A percentile compares a stretch with the other conserved stretches of the same genome.
These are phyloP conservation scores for Russula earlei DNA, from an alignment of 768 basidiomycete species.

Conservation along the genomic window DNA sequence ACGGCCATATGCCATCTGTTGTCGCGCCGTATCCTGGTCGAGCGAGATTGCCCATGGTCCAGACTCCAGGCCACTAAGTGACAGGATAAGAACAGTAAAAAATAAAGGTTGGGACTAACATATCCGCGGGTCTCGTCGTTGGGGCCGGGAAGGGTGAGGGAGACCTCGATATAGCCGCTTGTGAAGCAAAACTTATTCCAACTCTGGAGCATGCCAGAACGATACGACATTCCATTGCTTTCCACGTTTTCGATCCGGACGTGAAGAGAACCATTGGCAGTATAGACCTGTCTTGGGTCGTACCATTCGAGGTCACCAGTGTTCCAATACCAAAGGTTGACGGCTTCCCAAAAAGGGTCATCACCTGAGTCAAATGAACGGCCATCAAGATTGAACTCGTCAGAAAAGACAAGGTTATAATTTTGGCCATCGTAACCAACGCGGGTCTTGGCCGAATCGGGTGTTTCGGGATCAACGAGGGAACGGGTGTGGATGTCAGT, in stretches of 20 bases:
- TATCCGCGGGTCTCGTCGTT: conserved; percentile 41
- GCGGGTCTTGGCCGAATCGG: conserved; percentile 43
- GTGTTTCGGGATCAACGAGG: conserved; percentile 67
- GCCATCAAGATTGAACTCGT: conserved; percentile 52
- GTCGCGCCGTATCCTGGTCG: conserved; percentile 73
- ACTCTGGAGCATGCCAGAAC: conserved; percentile 73
- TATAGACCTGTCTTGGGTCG: conserved; percentile 56
- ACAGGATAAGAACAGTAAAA: not conserved
- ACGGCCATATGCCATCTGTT: conserved; percentile 79
- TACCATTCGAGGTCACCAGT: conserved; percentile 74
- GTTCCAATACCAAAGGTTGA: conserved; percentile 61
- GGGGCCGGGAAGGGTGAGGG: conserved; percentile 49
- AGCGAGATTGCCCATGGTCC: conserved; percentile 86
- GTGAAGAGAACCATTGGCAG: conserved; percentile 53
- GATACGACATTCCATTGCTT: conserved; percentile 54
- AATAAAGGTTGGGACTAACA: conserved; percentile 26
- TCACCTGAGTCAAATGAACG: conserved; percentile 49
- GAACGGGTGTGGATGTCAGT: conserved; percentile 37
- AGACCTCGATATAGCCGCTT: conserved; percentile 64
- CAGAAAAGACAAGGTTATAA: conserved; percentile 60
- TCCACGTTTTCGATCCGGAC: conserved; percentile 51
- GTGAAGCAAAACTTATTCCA: conserved; percentile 92
- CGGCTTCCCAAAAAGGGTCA: conserved; percentile 65
- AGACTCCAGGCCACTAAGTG: conserved; percentile 69
- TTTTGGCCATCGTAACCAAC: conserved; percentile 63